Base-by-base conservation (phyloP, 768 basidiomycete genomes). In the Suillus sp. region DNA sequence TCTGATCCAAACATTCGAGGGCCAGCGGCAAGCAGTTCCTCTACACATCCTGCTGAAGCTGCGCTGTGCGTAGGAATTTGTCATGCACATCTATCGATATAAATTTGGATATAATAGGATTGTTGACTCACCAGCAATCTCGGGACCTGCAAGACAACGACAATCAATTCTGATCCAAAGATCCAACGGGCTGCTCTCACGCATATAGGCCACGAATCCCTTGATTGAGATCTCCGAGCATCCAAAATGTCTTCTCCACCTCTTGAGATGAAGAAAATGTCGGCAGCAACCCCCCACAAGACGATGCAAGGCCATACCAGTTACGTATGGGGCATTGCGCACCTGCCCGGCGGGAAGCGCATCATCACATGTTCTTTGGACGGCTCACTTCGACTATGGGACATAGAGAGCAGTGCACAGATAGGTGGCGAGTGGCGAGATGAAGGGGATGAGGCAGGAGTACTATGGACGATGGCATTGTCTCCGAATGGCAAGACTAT, bases 331-430 rank as follows among this genome's bases (percentile, higher is more conserved):
- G 27, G 25, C 13, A 34, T 20, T 22, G 25, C 10, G 7, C 14
- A 55, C 35, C 51, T 51, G 2, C 3, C n/a, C 16, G n/a, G 51
- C 14, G 54, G 34, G 48, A 14, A 50, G 48, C 32, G 37, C 34
- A 47, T 67, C 13, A 59, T 64, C 22, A 67, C 57, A n/a, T 56
- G 48, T 50, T 64, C 66, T 3, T n/a, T 4, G 2, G 66, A 66
- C 53, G 16, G 38, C 2, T 63, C 66, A n/a, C 40, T 67, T 10
- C 62, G 65, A 30, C 4, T 66, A 27, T 67, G 66, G 66, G 32
- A 67, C 57, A 0, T 42, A 3, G 62, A 57, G 40, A 48, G 27
- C 9, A 80, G 80, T 64, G 76, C 77, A 25, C 54, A 30, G 11
- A 20, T 59, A 8, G 65, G 50, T 27, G 51, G 60, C 0, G 51